Base-by-base conservation (phyloP, 2,329 filamentous ascomycete species). In the Botrytis sinoallii region DNA sequence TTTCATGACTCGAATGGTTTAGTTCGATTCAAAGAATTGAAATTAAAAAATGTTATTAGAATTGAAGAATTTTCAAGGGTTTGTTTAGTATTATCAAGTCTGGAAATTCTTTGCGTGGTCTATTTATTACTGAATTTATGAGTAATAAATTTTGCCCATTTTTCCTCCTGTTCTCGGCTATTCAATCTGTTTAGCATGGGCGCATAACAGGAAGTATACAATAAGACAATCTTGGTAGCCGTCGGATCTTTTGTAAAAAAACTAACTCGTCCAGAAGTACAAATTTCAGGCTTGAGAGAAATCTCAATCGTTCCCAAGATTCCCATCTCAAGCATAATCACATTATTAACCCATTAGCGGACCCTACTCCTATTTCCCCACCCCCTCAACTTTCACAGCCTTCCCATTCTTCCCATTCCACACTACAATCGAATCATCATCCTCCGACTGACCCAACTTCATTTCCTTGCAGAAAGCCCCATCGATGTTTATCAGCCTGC, bases 181-280 rank as follows among this genome's bases (percentile, higher is more conserved):
- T 25, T 10, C 22, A 25, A 25, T 9, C 1, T 2, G 14, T 25
- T 25, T 52, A 52, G 22, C 22, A 12, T 25, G 9, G 9, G 22
- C 10, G 22, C 22, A 52, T 52, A 25, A 25, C 5, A 10, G 4
- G 22, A 12, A 22, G 10, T 14, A n/a, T 25, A 5, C 7, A 16
- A 16, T 29, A 55, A 55, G 0, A 14, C 25, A 16, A 52, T 55
- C 25, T 29, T 55, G 25, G 25, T 6, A 16, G n/a, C 2, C 7
- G 10, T n/a, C 4, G 25, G 16, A 55, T n/a, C 0, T 55, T 55
- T 1, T 25, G 7, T 1, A n/a, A 12, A n/a, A 0, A n/a, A 16
- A 16, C 1, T n/a, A 55, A 12, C 25, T 14, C 25, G 9, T 12
- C 48, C 7, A n/a, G 25, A 55, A 55, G 12, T 12, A 55, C 8